A percentile compares a stretch with the other conserved stretches of the same genome.
Evolutionary conservation across 805 yeast species (phyloP).

Genomic region (Ogataea siamensis): DNA sequence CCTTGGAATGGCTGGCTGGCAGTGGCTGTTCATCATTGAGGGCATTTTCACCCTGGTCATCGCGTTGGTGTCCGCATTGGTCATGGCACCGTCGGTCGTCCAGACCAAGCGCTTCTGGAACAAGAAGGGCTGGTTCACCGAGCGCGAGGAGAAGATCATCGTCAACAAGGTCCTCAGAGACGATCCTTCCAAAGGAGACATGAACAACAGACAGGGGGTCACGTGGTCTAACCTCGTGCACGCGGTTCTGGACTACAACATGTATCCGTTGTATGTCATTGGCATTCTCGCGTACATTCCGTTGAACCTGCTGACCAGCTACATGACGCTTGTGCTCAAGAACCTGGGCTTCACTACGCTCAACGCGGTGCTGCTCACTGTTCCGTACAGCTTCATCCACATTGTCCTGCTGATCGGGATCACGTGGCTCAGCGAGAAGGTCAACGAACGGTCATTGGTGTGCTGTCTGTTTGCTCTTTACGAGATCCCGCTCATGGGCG

Average conservation of each 20-base stretch:
- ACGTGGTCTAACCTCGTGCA: conserved; percentile 36
- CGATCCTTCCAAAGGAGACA: conserved; percentile 62
- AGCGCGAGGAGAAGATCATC: conserved; percentile 49
- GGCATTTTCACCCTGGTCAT: conserved; percentile 37
- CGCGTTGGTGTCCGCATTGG: conserved; percentile 18
- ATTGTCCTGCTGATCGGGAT: conserved; percentile 11
- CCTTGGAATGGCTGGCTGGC: conserved; percentile 35
- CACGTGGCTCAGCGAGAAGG: conserved; percentile 33
- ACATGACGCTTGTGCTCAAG: conserved; percentile 47
- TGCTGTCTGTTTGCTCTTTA: conserved; percentile 23
- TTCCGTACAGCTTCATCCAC: conserved; percentile 18
- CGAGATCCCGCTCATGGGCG: conserved; percentile 16
- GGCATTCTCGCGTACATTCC: conserved; percentile 42
- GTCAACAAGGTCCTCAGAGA: conserved; percentile 55
- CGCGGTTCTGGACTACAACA: conserved; percentile 44
- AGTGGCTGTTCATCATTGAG: conserved; percentile 32
- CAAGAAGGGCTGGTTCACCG: conserved; percentile 37
- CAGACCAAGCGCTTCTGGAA: conserved; percentile 35
- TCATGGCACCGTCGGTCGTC: conserved; percentile 31
- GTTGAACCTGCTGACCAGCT: conserved; percentile 35
- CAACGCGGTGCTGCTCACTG: conserved; percentile 31
- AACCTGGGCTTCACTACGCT: conserved; percentile 42
- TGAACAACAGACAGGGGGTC: conserved; percentile 54
- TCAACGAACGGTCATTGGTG: conserved; percentile 45
- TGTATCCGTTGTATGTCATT: conserved; percentile 47